Evolutionary conservation across 257 asterid genomes (phyloP), one percentile per base, ranked within the genome.

Genomic region (Osmanthus fragrans): DNA sequence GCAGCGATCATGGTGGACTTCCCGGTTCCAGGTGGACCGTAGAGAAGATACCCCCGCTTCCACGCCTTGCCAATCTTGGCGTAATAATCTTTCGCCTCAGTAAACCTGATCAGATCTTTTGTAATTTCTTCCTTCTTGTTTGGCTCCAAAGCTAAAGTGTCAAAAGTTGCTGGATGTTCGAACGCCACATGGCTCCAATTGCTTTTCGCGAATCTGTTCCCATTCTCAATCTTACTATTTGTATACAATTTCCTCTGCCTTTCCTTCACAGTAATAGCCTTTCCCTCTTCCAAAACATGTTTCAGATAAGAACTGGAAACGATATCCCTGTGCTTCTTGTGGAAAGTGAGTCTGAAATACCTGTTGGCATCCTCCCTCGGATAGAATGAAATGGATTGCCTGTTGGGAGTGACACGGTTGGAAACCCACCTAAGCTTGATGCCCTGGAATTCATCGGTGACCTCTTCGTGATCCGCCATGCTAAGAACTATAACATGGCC

Each of bases 1-100:
- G 78, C 72, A 25, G 63, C 72, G 21, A 75, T 63, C 78, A 60
- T 75, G 21, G 72, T 75, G 1, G 78, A 75, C 72, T 75, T 75
- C 1, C 72, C 78, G 16, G 72, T 75, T 34, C 72, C 72, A 9
- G 78, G 78, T 7, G 72, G 78, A 16, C 78, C 72, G 27, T 63
- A 66, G 34, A 75, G 78, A 25, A 75, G 78, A 39, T 63, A 63
- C 5, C 68, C 68, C 7, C 86, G 79, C 73, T 79, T 82, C 86
- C 86, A 79, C 2, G 86, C 80, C 75, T 82, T 79, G 1, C 86
- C 86, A 11, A 82, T 82, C 78, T 80, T 79, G 0, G 81, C 68
- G 36, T 79, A 82, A 58, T 74, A 79, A 0, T 82, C 81, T 71
- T 82, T 74, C 1, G 71, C 15, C 9, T 78, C 34, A 19, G 51